phyloP scores from a whole-genome alignment of 2,329 filamentous ascomycete species.

The Tolypocladium sp. region DNA sequence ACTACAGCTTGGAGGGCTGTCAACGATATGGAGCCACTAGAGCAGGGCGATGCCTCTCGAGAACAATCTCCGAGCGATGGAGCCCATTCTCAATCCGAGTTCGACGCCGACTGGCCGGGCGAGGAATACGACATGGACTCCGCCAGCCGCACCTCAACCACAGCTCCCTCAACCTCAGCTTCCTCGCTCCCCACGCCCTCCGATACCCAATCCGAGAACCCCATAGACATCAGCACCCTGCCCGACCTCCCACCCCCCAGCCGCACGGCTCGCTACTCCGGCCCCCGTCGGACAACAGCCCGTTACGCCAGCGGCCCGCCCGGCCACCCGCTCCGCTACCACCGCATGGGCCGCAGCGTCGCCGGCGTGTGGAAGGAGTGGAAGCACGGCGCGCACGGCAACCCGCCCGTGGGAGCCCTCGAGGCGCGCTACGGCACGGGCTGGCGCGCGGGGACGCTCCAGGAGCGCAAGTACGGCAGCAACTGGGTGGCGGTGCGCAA shows the following conservation, averaged over 20 bases:
- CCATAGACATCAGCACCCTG: background rate
- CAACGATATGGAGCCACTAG: too few species aligned
- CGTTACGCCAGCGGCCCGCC: constrained; percentile 10
- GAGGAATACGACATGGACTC: too few species aligned
- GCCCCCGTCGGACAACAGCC: constrained; percentile 7
- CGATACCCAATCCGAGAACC: too few species aligned
- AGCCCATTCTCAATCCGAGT: too few species aligned
- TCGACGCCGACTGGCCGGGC: too few species aligned
- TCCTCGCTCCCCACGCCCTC: too few species aligned
- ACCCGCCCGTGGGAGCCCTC: constrained; percentile 11
- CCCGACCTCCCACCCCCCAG: background rate
- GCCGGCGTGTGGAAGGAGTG: constrained; percentile 13
- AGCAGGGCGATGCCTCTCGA: too few species aligned
- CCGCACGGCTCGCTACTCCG: constrained; percentile 8
- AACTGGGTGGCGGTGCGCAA: constrained; percentile 15
- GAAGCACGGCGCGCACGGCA: constrained; percentile 11
- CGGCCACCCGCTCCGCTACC: constrained; percentile 9
- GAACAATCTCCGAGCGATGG: too few species aligned
- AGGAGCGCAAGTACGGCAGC: constrained; percentile 14
- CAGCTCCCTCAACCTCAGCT: too few species aligned
- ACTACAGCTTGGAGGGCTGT: too few species aligned
- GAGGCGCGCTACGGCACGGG: constrained; percentile 10
- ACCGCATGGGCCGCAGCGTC: constrained; percentile 14
- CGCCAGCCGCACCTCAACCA: too few species aligned
- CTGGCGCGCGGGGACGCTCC: constrained; percentile 10